Percentiles rank a stretch among this genome's conserved stretches.
These are phyloP conservation scores for Brassica carinata DNA, from an alignment of 345 rosid genomes.

Conservation along the genomic window DNA sequence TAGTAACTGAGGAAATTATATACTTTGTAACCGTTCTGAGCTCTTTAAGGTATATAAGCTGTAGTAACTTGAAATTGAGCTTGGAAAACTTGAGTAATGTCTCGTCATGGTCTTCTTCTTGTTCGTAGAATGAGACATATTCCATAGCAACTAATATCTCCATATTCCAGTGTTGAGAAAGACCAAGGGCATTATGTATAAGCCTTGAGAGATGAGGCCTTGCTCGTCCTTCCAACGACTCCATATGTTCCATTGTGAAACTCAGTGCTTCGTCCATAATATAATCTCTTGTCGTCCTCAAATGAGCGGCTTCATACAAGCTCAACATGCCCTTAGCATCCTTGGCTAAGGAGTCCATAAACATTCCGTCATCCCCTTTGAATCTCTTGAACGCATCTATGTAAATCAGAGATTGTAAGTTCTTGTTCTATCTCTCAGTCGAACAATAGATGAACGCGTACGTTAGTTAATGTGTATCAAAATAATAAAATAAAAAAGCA, in stretches of 20 bases:
- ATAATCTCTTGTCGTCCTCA: conserved; percentile 33
- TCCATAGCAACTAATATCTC: conserved; percentile 5
- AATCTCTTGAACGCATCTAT: conserved; percentile 45
- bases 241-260: conserved; percentile 24
- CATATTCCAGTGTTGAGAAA: conserved; percentile 25
- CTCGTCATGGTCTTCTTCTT: conserved; percentile 23
- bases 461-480: not conserved
- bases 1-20: not conserved
- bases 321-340: conserved; percentile 44
- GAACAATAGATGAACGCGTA: not conserved
- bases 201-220: conserved; percentile 3
- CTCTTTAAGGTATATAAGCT: conserved; percentile 24
- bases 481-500: not conserved
- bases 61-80: conserved; percentile 23
- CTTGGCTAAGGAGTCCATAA: conserved; percentile 13
- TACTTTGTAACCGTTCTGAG: conserved; percentile 28
- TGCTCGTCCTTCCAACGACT: not conserved
- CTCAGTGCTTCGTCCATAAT: conserved; percentile 43
- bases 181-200: not conserved
- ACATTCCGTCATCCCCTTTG: conserved; percentile 32
- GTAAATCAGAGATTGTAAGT: not conserved
- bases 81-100: conserved; percentile 23
- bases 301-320: conserved; percentile 47
- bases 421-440: not conserved
- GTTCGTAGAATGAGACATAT: conserved; percentile 12